Evolutionary conservation across 2,329 filamentous ascomycete species (phyloP).

Genomic region (Botrytis sinoallii): DNA sequence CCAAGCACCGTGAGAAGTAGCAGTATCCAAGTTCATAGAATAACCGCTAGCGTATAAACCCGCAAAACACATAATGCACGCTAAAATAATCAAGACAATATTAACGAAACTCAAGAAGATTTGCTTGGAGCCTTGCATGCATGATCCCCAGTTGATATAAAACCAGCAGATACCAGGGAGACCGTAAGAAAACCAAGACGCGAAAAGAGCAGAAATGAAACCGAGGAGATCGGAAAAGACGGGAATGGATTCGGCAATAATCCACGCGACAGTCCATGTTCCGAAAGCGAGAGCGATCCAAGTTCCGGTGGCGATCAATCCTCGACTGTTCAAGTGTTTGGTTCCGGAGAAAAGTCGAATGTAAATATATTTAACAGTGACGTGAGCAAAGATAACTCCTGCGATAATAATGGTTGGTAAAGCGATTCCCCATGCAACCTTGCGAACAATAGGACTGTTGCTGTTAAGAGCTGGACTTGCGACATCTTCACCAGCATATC

Average conservation of each 20-base stretch:
- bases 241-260: slow-evolving; percentile 67
- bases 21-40: neutral
- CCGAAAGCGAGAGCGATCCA: slow-evolving; percentile 57
- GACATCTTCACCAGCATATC: slow-evolving; percentile 60
- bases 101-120: slow-evolving; percentile 21
- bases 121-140: slow-evolving; percentile 25
- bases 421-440: slow-evolving; percentile 66
- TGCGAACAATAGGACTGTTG: slow-evolving; percentile 49
- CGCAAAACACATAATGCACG: slow-evolving; percentile 21
- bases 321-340: slow-evolving; percentile 40
- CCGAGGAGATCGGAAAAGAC: slow-evolving; percentile 64
- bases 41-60: slow-evolving; percentile 24
- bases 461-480: slow-evolving; percentile 64
- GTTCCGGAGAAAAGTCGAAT: slow-evolving; percentile 58
- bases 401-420: slow-evolving; percentile 69
- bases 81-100: slow-evolving; percentile 20
- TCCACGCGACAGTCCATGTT: slow-evolving; percentile 60
- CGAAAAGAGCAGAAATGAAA: slow-evolving; percentile 51
- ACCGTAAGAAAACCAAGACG: slow-evolving; percentile 58
- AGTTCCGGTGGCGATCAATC: slow-evolving; percentile 49
- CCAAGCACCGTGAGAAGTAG: slow-evolving; percentile 3
- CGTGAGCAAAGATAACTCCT: slow-evolving; percentile 67
- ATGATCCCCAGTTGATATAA: slow-evolving; percentile 46
- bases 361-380: slow-evolving; percentile 65
- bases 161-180: slow-evolving; percentile 49